These are phyloP conservation scores for Penstemon barbatus DNA, from an alignment of 257 asterid genomes.

Conservation along the genomic window DNA sequence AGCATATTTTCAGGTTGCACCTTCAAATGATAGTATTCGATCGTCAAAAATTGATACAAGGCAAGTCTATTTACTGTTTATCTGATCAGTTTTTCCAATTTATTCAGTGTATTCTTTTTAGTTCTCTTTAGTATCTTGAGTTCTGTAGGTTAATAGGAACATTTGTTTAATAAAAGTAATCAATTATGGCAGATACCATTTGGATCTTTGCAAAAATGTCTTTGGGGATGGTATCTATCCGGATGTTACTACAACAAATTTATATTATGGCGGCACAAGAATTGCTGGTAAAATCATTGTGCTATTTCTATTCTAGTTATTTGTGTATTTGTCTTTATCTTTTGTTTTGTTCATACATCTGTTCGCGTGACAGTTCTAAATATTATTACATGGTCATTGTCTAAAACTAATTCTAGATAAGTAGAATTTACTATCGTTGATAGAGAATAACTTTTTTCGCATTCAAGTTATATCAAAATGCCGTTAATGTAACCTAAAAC, in stretches of 20 bases:
- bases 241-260: slow-evolving; percentile 78
- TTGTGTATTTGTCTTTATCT: neutral
- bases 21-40: slow-evolving; percentile 87
- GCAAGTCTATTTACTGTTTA: slow-evolving; percentile 36
- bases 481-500: neutral
- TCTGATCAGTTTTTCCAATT: slow-evolving; percentile 7
- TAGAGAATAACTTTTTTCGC: neutral
- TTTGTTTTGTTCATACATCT: slow-evolving; percentile 8
- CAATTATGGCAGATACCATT: slow-evolving; percentile 71
- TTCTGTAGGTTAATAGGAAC: slow-evolving; percentile 6
- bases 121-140: slow-evolving; percentile 6
- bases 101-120: neutral
- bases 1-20: slow-evolving; percentile 97
- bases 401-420: neutral
- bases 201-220: slow-evolving; percentile 91
- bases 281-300: slow-evolving; percentile 65
- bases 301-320: slow-evolving; percentile 13
- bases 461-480: neutral
- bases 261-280: slow-evolving; percentile 84
- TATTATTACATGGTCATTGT: neutral
- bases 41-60: slow-evolving; percentile 73
- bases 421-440: neutral
- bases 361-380: neutral
- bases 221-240: slow-evolving; percentile 74
- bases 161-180: slow-evolving; percentile 22